Evolutionary conservation across 2,329 filamentous ascomycete genomes (phyloP).

Genomic region (Knoxdaviesia capensis): DNA sequence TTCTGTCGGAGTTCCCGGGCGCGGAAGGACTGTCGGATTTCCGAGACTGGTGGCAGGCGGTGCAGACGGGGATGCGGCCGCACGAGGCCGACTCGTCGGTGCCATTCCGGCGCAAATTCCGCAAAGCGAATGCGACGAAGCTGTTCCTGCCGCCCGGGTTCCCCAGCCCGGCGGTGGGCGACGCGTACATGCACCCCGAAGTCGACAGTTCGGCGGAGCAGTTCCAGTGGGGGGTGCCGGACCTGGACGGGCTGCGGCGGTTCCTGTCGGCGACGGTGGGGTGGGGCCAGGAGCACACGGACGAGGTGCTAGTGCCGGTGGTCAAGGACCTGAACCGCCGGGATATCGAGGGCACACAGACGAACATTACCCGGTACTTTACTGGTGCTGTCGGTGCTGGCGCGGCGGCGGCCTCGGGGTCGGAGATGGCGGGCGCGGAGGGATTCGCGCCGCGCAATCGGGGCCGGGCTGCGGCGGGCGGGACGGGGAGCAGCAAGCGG

Average conservation of each 20-base stretch:
- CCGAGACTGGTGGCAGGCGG: constrained; percentile 66
- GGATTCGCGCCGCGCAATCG: constrained; percentile 51
- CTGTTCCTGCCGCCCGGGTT: constrained; percentile 70
- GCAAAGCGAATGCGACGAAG: constrained; percentile 57
- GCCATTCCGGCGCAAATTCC: constrained; percentile 69
- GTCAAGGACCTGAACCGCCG: constrained; percentile 88
- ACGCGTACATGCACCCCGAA: constrained; percentile 71
- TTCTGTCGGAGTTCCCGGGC: constrained; percentile 70
- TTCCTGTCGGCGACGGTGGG: constrained; percentile 88
- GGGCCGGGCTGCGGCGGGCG: constrained; percentile 15
- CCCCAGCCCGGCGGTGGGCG: constrained; percentile 55
- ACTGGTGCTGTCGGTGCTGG: constrained; percentile 52
- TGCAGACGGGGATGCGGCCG: constrained; percentile 47
- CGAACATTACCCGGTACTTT: constrained; percentile 90
- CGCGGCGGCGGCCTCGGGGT: constrained; percentile 15
- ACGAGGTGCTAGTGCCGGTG: constrained; percentile 89
- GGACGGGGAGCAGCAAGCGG: constrained; percentile 40
- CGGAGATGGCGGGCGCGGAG: constrained; percentile 12
- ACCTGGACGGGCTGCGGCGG: constrained; percentile 62
- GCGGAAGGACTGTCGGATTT: constrained; percentile 48
- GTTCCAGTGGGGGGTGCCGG: constrained; percentile 93
- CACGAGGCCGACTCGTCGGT: constrained; percentile 39
- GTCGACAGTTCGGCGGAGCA: constrained; percentile 59
- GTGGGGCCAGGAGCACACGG: constrained; percentile 78
- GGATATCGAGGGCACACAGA: constrained; percentile 77